phyloP scores from a whole-genome alignment of 2,329 filamentous ascomycete species.

The Cladophialophora carrionii region DNA sequence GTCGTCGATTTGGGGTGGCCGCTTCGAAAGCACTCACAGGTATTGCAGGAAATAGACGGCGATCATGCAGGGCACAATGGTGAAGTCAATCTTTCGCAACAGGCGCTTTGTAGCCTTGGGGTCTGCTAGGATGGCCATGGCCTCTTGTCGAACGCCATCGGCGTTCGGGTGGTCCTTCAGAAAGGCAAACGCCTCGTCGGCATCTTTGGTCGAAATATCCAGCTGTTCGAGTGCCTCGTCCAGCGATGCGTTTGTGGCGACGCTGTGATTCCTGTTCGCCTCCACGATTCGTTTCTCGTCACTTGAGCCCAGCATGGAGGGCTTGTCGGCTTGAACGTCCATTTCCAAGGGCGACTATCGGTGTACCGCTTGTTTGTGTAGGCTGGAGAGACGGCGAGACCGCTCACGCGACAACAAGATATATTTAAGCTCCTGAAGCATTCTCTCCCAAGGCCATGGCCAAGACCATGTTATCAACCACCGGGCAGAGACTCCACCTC shows the following conservation, averaged over 20 bases:
- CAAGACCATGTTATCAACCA: background rate
- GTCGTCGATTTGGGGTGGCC: background rate
- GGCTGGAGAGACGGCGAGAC: background rate
- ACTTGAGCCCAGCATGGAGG: background rate
- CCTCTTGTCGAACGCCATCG: slow-evolving; percentile 30
- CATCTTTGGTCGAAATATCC: slow-evolving; percentile 30
- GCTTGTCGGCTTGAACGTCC: slow-evolving; percentile 8
- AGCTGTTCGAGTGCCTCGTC: slow-evolving; percentile 29
- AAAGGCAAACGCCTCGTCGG: slow-evolving; percentile 35
- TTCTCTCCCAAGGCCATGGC: background rate
- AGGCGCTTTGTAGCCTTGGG: slow-evolving; percentile 30
- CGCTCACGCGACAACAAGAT: slow-evolving; percentile 1
- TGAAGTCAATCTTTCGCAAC: slow-evolving; percentile 42
- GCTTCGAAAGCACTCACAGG: slow-evolving; percentile 22
- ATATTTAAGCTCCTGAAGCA: slow-evolving; percentile 10
- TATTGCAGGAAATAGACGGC: slow-evolving; percentile 43
- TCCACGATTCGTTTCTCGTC: background rate
- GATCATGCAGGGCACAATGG: slow-evolving; percentile 43
- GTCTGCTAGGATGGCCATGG: slow-evolving; percentile 32
- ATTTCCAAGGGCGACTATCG: background rate
- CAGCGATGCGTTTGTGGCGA: slow-evolving; percentile 7
- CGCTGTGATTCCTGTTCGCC: background rate
- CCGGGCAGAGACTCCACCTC: background rate
- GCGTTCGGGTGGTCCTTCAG: slow-evolving; percentile 33
- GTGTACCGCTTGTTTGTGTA: background rate